Base-by-base conservation (phyloP, 1,284 basidiomycete species). In the Tylopilus sp. region DNA sequence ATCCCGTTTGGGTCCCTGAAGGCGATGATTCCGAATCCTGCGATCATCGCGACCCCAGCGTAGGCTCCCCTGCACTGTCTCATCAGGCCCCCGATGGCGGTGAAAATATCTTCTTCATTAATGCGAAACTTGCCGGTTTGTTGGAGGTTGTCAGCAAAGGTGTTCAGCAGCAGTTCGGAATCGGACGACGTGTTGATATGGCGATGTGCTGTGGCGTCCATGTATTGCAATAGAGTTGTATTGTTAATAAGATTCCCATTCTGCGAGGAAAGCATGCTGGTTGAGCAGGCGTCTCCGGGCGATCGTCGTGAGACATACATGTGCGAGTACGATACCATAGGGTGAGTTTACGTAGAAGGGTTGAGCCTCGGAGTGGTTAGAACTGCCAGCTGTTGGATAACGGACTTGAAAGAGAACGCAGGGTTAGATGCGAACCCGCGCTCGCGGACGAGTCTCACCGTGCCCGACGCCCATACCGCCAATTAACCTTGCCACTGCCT, bases 331-430 rank as follows among this genome's bases (percentile, higher is more conserved):
- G 65, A 99, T 97, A 51, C 96, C 96, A 67, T 96, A 97, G 9
- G 96, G 96, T 18, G 93, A 95, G 76, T 99, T 99, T 63, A 99
- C 96, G 70, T 99, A 99, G 80, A 99, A 99, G 2, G 96, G 96
- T 68, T 99, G 96, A 5, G 96, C 94, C 70, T 99, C 96, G n/a
- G 94, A 88, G 61, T 97, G 89, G 52, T 94, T 91, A 49, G 94
- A 96, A 65, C 91, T 94, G 48, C 96, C 96, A 47, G 96, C 96
- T 55, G 96, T 99, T 24, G 96, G 96, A 74, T 99, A 97, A 51
- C 94, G 83, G 56, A 94, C 94, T 96, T 59, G 2, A 44, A 18
- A 21, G n/a, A 38, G 20, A 33, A 11, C 21, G 33, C 9, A 24
- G 28, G 44, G 56, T 65, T 37, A 57, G 47, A 48, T 37, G 30